Conservation (phyloP, 116 monocot species). For the Phalaenopsis hybrid region DNA sequence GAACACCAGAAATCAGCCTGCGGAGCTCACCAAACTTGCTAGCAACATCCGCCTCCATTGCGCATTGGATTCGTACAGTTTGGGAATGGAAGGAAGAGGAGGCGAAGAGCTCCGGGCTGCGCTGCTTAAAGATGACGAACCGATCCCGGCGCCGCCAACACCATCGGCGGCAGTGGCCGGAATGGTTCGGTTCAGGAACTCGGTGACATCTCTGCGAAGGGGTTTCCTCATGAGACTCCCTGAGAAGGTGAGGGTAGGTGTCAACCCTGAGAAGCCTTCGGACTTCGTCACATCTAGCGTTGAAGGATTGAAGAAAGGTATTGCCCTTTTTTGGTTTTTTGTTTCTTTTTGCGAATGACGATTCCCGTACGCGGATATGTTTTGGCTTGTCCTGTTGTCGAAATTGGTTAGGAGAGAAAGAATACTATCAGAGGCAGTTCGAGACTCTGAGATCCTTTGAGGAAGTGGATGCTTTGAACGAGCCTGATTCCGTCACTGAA, state of each 20-base stretch:
- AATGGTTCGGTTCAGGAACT: conserved; percentile 25
- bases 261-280: conserved; percentile 80
- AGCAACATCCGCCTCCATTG: neutral
- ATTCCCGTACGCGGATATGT: neutral
- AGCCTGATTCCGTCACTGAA: conserved; percentile 18
- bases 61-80: neutral
- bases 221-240: conserved; percentile 66
- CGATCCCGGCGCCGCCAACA: neutral
- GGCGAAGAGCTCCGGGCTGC: neutral
- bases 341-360: neutral
- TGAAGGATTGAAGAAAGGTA: conserved; percentile 47
- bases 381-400: neutral
- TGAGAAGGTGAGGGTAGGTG: conserved; percentile 50
- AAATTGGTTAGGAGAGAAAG: conserved; percentile 60
- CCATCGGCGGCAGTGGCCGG: neutral
- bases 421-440: conserved; percentile 88
- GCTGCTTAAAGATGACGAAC: neutral
- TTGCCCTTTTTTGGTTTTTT: neutral
- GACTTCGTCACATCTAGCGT: conserved; percentile 52
- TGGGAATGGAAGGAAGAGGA: conserved; percentile 2
- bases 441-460: conserved; percentile 84
- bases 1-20: no score
- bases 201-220: conserved; percentile 43
- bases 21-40: no score
- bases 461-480: conserved; percentile 60